These are phyloP conservation scores for Colletotrichum spaethianum DNA, from an alignment of 2,329 filamentous ascomycete genomes.

Conservation along the genomic window DNA sequence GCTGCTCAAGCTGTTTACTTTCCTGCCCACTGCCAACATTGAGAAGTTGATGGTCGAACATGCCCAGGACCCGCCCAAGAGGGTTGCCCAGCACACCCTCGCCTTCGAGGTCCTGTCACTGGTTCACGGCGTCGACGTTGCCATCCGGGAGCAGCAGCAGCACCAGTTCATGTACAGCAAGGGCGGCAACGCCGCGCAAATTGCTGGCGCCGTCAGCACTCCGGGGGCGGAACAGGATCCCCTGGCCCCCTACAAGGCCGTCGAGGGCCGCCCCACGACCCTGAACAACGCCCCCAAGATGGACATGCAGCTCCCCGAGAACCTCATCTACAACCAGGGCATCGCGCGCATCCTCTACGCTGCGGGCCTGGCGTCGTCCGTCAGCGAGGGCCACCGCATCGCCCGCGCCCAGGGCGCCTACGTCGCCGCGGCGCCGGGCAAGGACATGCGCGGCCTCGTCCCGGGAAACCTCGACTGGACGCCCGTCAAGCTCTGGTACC, in stretches of 20 bases:
- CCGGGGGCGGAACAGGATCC: constrained; percentile 31
- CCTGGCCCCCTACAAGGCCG: constrained; percentile 40
- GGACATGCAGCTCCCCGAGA: constrained; percentile 72
- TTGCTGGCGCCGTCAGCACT: constrained; percentile 13
- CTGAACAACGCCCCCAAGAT: constrained; percentile 64
- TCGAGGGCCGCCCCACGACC: constrained; percentile 44
- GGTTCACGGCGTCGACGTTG: constrained; percentile 78
- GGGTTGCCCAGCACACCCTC: constrained; percentile 85
- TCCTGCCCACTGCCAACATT: constrained; percentile 82
- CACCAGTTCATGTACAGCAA: constrained; percentile 66
- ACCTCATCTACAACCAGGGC: constrained; percentile 67
- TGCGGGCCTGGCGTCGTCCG: constrained; percentile 69
- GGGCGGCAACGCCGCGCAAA: constrained; percentile 13
- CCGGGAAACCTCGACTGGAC: constrained; percentile 71
- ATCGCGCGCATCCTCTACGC: constrained; percentile 73
- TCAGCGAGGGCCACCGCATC: constrained; percentile 71
- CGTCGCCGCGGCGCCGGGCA: constrained; percentile 67
- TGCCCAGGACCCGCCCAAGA: constrained; percentile 74
- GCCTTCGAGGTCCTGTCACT: constrained; percentile 87
- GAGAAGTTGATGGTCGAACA: constrained; percentile 78
- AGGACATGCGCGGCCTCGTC: constrained; percentile 58
- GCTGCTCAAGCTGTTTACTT: constrained; percentile 91
- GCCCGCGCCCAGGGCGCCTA: constrained; percentile 71
- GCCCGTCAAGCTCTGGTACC: constrained; percentile 72
- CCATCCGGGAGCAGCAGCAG: constrained; percentile 71